Evolutionary conservation across 768 basidiomycete genomes (phyloP), one percentile per base, ranked within the genome.

Genomic region (Amanita phalloides): DNA sequence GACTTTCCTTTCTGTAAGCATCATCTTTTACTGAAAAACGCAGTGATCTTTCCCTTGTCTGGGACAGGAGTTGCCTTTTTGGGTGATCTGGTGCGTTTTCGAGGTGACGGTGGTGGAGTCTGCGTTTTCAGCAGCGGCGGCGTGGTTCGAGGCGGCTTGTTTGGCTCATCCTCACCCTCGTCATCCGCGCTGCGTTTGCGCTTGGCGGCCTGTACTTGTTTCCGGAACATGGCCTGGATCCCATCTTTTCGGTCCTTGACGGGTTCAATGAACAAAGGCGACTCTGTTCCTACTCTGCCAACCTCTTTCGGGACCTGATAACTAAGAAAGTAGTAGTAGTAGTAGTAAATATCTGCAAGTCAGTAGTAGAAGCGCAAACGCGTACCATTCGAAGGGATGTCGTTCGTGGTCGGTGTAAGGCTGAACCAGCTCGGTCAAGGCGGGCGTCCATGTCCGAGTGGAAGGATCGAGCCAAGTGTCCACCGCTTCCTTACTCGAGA

Each of bases 281-380:
- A 91, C 60, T 98, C 86, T 6, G 71, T 81, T 6, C 90, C 90
- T 3, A 97, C 86, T 66, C 86, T 94, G 0, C 93, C 94, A 0
- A 96, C 82, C 70, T 96, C 94, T 57, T 79, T 80, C 0, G 90
- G 90, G 0, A 96, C 94, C 53, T 78, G 79, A 61, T 94, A 96
- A 60, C 92, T 94, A 55, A 30, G 1, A 23, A 28, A 17, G 17
- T 17, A 17, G 17, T 17, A 17, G 17, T 17, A 17, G 17, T 17
- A 17, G 48, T 5, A 28, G 4, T 25, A 2, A 36, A 14, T 49
- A 43, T 20, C 3, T 28, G 17, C 14, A 51, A 20, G 30, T 51
- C 26, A 39, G 17, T 17, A 39, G 44, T 35, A 35, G 25, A 10
- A n/a, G 25, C 13, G 6, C 6, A 25, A 49, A 3, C 7, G 3